Conservation (phyloP, 73 alveolate species). For the Stentor roeselii region DNA sequence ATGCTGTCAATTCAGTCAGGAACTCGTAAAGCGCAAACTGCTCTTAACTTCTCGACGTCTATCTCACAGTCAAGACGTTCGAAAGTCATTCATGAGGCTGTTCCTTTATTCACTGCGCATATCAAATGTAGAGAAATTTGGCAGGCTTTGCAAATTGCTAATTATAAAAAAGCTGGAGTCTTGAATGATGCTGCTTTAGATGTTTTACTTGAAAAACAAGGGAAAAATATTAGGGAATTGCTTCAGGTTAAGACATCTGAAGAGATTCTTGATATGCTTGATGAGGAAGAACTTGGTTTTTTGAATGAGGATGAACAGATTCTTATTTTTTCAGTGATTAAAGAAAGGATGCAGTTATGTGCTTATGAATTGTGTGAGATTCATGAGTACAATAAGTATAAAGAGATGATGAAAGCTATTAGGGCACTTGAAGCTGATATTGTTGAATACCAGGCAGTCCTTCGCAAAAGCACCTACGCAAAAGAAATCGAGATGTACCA, state of each 20-base stretch:
- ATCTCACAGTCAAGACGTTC: not conserved
- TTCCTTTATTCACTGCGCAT: slow-evolving; percentile 53
- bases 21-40: not conserved
- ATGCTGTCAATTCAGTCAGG: not conserved
- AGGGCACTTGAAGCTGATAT: slow-evolving; percentile 32
- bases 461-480: slow-evolving; percentile 47
- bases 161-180: slow-evolving; percentile 81
- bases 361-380: slow-evolving; percentile 71
- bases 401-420: slow-evolving; percentile 76
- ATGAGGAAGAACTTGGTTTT: slow-evolving; percentile 80
- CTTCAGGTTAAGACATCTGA: slow-evolving; percentile 63
- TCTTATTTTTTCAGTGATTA: slow-evolving; percentile 65
- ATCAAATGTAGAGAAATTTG: slow-evolving; percentile 75
- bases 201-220: slow-evolving; percentile 70
- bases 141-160: slow-evolving; percentile 80
- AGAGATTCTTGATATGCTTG: slow-evolving; percentile 76
- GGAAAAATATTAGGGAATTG: slow-evolving; percentile 62
- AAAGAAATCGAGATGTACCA: slow-evolving; percentile 74
- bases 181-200: slow-evolving; percentile 80
- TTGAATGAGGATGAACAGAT: slow-evolving; percentile 86
- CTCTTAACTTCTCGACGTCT: slow-evolving; percentile 7
- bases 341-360: slow-evolving; percentile 64
- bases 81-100: slow-evolving; percentile 40
- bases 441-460: slow-evolving; percentile 20
- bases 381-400: slow-evolving; percentile 64